Evolutionary conservation across 192 early-diverging fungal species (phyloP), one percentile per base, ranked within the genome.

Genomic region (Dissophora globulifera): DNA sequence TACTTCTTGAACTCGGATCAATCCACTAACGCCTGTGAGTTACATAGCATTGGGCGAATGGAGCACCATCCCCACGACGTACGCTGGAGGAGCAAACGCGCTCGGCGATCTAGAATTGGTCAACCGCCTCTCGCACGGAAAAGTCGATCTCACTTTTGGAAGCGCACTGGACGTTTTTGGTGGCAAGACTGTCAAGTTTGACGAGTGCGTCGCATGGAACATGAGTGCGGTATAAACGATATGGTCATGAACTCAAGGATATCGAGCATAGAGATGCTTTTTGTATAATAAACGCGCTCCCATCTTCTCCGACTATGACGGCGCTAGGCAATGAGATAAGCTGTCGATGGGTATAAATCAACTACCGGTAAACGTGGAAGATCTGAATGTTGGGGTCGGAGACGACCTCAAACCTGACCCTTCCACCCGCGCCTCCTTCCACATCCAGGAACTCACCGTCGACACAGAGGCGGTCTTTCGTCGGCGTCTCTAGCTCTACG

Each of bases 141-240:
- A 85, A 29, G 93, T 99, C 0, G 95, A 99, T 81, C 71, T 99
- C 56, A 99, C 97, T 1, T 93, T 92, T 69, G 97, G 97, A 59
- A 94, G 95, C 79, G 96, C 97, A 3, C 66, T 99, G 76, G 97
- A 99, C 81, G 93, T 99, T 19, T 99, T 99, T 88, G 97, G 97
- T 49, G 97, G 97, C 10, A 78, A 64, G 22, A 85, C 86, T 31
- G 89, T 99, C 12, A 87, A 81, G 45, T 96, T 98, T 79, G 74
- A 76, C 3, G 94, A 96, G 32, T 94, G 93, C 67, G 82, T 94
- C 11, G 78, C 52, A 26, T 94, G 93, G 93, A 94, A 94, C 35
- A 35, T 29, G 49, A 27, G 1, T n/a, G 26, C 6, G 29, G 17
- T 45, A n/a, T 45, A n/a, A 45, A 12, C 43, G 38, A 40, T 13